phyloP scores from a whole-genome alignment of 2,329 filamentous ascomycete species.

The Emmonsia crescens region DNA sequence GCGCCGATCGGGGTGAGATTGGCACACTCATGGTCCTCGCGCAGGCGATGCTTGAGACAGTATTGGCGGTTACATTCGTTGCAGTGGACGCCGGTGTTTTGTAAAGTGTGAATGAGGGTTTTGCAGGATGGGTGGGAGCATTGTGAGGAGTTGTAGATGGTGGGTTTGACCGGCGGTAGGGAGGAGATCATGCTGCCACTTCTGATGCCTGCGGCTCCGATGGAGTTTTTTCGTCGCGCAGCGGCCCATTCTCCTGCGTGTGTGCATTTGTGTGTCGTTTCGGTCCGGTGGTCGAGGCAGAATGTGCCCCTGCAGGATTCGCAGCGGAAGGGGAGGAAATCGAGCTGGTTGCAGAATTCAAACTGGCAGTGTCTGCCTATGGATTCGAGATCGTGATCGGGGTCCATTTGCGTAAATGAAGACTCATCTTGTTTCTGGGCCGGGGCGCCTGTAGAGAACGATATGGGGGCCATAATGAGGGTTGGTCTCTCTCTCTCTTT shows the following conservation, averaged over 20 bases:
- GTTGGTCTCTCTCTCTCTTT: not conserved
- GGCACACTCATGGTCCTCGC: slow-evolving; percentile 69
- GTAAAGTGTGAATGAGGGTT: slow-evolving; percentile 42
- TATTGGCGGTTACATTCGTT: slow-evolving; percentile 39
- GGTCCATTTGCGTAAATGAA: slow-evolving; percentile 30
- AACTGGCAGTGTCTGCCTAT: slow-evolving; percentile 88
- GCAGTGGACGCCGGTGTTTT: slow-evolving; percentile 41
- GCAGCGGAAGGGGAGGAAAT: slow-evolving; percentile 91
- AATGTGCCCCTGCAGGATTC: slow-evolving; percentile 75
- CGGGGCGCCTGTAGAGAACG: not conserved
- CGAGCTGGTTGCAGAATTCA: slow-evolving; percentile 83
- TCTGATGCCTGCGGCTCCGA: slow-evolving; percentile 12
- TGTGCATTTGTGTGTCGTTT: slow-evolving; percentile 63
- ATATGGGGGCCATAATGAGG: not conserved
- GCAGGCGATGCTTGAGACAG: slow-evolving; percentile 41
- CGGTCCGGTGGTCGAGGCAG: slow-evolving; percentile 88
- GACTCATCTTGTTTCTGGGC: not conserved
- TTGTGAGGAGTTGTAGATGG: slow-evolving; percentile 44
- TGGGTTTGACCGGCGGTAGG: slow-evolving; percentile 37
- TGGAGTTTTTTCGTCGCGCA: slow-evolving; percentile 32
- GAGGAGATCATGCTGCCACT: slow-evolving; percentile 20
- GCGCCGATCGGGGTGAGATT: slow-evolving; percentile 56
- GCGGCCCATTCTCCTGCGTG: slow-evolving; percentile 52
- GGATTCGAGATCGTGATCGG: slow-evolving; percentile 65
- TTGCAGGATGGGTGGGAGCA: slow-evolving; percentile 41